These are phyloP conservation scores for Fusarium sp. DNA, from an alignment of 2,329 filamentous ascomycete species.

Conservation along the genomic window DNA sequence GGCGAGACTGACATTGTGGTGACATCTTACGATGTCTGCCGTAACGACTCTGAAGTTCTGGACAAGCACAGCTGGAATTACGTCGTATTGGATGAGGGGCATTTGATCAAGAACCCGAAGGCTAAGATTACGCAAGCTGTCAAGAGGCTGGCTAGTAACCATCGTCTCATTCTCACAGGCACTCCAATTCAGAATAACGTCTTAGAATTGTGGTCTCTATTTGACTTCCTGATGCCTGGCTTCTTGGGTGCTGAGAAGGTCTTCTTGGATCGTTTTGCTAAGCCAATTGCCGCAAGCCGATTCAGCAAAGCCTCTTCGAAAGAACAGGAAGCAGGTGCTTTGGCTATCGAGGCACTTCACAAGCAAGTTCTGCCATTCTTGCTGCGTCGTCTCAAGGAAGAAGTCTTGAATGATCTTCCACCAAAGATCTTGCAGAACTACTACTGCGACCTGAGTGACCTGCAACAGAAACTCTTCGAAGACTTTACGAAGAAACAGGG, in stretches of 20 bases:
- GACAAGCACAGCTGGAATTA: slow-evolving; percentile 94
- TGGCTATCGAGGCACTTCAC: slow-evolving; percentile 97
- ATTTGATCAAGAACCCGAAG: slow-evolving; percentile 98
- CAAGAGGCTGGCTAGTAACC: slow-evolving; percentile 89
- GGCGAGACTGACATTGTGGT: slow-evolving; percentile 90
- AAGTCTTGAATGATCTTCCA: slow-evolving; percentile 93
- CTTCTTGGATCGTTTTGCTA: slow-evolving; percentile 94
- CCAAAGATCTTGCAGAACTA: slow-evolving; percentile 99
- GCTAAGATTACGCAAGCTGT: slow-evolving; percentile 95
- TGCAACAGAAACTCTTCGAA: slow-evolving; percentile 95
- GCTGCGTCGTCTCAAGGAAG: slow-evolving; percentile 94
- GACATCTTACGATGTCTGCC: slow-evolving; percentile 97
- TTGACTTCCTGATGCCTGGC: slow-evolving; percentile 98
- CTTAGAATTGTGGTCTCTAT: slow-evolving; percentile 94
- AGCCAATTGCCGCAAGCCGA: slow-evolving; percentile 92
- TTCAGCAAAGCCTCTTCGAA: slow-evolving; percentile 98
- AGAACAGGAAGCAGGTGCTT: slow-evolving; percentile 94
- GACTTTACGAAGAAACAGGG: slow-evolving; percentile 96
- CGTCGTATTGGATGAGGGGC: slow-evolving; percentile 94
- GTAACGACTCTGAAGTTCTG: slow-evolving; percentile 91
- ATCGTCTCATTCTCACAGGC: slow-evolving; percentile 93
- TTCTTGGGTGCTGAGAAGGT: slow-evolving; percentile 95
- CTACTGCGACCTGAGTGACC: slow-evolving; percentile 95
- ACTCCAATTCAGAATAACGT: slow-evolving; percentile 99
- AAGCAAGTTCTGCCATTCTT: slow-evolving; percentile 98